Base-by-base conservation (phyloP, 306 rosid species). In the Carpinus viminea region DNA sequence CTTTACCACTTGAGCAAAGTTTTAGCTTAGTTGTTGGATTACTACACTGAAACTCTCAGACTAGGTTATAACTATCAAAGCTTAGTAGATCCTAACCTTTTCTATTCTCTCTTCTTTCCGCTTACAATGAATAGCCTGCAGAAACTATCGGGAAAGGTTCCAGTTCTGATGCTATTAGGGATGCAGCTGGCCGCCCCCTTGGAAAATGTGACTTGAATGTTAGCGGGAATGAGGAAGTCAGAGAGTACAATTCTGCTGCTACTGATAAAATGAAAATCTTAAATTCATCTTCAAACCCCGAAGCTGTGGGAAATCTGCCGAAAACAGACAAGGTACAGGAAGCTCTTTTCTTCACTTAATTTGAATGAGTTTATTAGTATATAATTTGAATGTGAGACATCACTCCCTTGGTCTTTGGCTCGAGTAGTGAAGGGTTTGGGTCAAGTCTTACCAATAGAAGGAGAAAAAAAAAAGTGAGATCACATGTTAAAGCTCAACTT, bases 261-360 rank as follows among this genome's bases (percentile, higher is more conserved):
- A 1, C 83, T 8, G 79, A 77, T 38, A 75, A 66, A 41, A 62
- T 50, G 75, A 86, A 77, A 85, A 79, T 73, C 41, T 56, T 72
- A 78, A 79, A 76, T 53, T 78, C 79, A 50, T 57, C 81, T 80
- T 75, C 82, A 65, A 68, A 48, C 70, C n/a, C 75, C 34, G 74
- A 75, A 70, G 84, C 76, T 34, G 73, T 73, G 66, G 77, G 47
- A 66, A 20, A 75, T 75, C 74, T 86, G 76, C 69, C 65, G 54
- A 76, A 81, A 61, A 75, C 74, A 28, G 41, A 48, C 70, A 83
- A 88, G 92, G 93, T 87, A 76, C 84, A 72, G 8, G 79, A 81
- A 75, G 34, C 52, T 60, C 57, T 60, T 75, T 71, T 77, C 55
- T 66, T 24, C 52, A 46, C 72, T 45, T 53, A 77, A 60, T 28